phyloP scores from a whole-genome alignment of 495 filamentous ascomycete species.

The Cercophora sp. region DNA sequence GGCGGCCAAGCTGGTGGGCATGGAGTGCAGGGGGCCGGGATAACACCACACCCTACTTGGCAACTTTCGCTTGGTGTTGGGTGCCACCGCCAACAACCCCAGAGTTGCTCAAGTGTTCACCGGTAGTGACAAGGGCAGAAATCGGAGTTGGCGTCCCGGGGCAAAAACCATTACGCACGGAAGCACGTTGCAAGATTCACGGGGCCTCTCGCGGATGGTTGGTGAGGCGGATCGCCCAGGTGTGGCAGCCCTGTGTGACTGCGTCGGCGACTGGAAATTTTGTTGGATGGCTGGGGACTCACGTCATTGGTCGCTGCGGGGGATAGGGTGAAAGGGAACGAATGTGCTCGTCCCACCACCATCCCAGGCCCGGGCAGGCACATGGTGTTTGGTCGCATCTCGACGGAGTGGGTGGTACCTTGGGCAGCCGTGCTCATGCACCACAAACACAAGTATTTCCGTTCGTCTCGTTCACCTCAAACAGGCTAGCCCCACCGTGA shows the following conservation, averaged over 20 bases:
- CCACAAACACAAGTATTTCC: conserved; percentile 2
- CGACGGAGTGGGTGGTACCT: not conserved
- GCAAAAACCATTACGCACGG: too few species aligned
- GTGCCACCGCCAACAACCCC: too few species aligned
- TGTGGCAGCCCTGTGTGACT: conserved; percentile 11
- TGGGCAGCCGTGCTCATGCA: conserved; percentile 10
- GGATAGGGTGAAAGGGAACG: conserved; percentile 15
- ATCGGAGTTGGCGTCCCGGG: too few species aligned
- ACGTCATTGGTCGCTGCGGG: conserved; percentile 34
- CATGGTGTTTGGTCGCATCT: conserved; percentile 5
- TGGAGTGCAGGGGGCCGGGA: conserved; percentile 18
- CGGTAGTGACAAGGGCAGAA: too few species aligned
- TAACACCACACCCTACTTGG: conserved; percentile 14
- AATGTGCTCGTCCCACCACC: conserved; percentile 13
- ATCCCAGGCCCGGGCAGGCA: conserved; percentile 6
- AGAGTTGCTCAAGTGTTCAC: too few species aligned
- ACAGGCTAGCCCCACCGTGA: not conserved
- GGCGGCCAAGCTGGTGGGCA: conserved; percentile 1
- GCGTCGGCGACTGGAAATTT: conserved; percentile 15
- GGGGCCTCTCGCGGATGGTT: not conserved
- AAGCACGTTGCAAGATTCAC: not conserved
- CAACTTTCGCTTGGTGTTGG: too few species aligned
- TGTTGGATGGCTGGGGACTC: conserved; percentile 42
- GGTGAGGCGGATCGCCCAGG: not conserved
- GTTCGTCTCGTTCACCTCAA: not conserved